Percentiles rank a stretch among this genome's conserved stretches.
Evolutionary conservation across 371 early-diverging fungal genomes (phyloP).

Genomic region (Apophysomyces variabilis): DNA sequence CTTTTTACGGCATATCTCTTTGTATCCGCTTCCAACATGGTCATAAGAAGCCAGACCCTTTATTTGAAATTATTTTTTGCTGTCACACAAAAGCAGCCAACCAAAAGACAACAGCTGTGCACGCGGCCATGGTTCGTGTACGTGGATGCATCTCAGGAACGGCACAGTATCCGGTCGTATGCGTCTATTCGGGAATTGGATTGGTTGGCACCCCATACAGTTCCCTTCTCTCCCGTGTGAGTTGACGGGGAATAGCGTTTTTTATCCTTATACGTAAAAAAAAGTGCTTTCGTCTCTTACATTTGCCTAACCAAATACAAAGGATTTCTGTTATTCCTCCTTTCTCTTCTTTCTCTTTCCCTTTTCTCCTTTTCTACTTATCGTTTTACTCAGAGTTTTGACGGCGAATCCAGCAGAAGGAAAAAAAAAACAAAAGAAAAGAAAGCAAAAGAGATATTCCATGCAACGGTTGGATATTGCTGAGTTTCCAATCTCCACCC

Average conservation of each 20-base stretch:
- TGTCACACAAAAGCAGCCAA: slow-evolving; percentile 12
- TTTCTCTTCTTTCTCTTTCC: slow-evolving; percentile 13
- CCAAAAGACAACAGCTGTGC: slow-evolving; percentile 7
- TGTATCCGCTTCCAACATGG: not conserved
- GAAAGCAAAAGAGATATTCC: not conserved
- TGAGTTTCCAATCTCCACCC: slow-evolving; percentile 35
- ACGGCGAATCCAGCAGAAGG: slow-evolving; percentile 8
- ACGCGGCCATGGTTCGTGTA: slow-evolving; percentile 2
- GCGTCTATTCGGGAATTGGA: slow-evolving; percentile 9
- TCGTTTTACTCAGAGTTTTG: not conserved
- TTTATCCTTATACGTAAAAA: slow-evolving; percentile 6
- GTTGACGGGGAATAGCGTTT: slow-evolving; percentile 1
- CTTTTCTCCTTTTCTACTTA: slow-evolving; percentile 2
- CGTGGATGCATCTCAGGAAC: slow-evolving; percentile 2
- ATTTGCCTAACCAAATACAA: not conserved
- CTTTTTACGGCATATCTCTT: not conserved
- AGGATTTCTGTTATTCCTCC: slow-evolving; percentile 16
- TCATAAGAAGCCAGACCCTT: not conserved
- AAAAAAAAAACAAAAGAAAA: not conserved
- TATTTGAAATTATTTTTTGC: slow-evolving; percentile 5
- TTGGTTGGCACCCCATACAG: slow-evolving; percentile 10
- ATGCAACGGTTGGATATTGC: slow-evolving; percentile 38
- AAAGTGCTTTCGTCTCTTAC: not conserved
- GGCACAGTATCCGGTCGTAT: slow-evolving; percentile 11
- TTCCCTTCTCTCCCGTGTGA: slow-evolving; percentile 2